These are phyloP conservation scores for Arthrocladium fulminans DNA, from an alignment of 2,329 filamentous ascomycete genomes.

Conservation along the genomic window DNA sequence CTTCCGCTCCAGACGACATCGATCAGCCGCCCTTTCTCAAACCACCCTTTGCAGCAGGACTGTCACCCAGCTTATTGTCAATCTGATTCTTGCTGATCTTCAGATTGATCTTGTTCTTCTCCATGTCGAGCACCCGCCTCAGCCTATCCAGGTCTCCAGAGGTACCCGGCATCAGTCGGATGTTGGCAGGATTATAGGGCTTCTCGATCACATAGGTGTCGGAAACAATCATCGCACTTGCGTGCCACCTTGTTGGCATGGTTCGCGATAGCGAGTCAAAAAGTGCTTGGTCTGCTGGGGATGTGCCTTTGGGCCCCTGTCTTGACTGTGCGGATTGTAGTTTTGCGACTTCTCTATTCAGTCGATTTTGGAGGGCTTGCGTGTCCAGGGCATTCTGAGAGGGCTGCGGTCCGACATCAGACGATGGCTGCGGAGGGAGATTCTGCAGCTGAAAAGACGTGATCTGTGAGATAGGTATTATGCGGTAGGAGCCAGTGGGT, in stretches of 20 bases:
- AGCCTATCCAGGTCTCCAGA: slow-evolving; percentile 36
- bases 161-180: slow-evolving; percentile 35
- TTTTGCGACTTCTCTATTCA: slow-evolving; percentile 47
- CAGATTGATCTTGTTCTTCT: slow-evolving; percentile 39
- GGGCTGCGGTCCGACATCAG: slow-evolving; percentile 34
- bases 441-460: slow-evolving; percentile 48
- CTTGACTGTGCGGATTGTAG: slow-evolving; percentile 50
- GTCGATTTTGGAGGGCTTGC: slow-evolving; percentile 45
- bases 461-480: slow-evolving; percentile 53
- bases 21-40: slow-evolving; percentile 4
- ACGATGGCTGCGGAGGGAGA: slow-evolving; percentile 29
- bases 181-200: slow-evolving; percentile 51
- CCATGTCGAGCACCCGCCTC: slow-evolving; percentile 44
- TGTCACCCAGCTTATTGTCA: slow-evolving; percentile 3
- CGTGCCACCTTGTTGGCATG: slow-evolving; percentile 54
- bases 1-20: background rate
- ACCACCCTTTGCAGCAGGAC: background rate
- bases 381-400: slow-evolving; percentile 46
- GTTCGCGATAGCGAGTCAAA: slow-evolving; percentile 54
- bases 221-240: slow-evolving; percentile 50
- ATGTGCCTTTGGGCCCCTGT: slow-evolving; percentile 50
- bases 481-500: slow-evolving; percentile 48
- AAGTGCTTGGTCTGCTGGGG: slow-evolving; percentile 52
- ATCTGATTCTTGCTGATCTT: slow-evolving; percentile 8
- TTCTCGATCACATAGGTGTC: slow-evolving; percentile 51